Evolutionary conservation across 208 protist species (phyloP).

Genomic region (Crithidia fasciculata): DNA sequence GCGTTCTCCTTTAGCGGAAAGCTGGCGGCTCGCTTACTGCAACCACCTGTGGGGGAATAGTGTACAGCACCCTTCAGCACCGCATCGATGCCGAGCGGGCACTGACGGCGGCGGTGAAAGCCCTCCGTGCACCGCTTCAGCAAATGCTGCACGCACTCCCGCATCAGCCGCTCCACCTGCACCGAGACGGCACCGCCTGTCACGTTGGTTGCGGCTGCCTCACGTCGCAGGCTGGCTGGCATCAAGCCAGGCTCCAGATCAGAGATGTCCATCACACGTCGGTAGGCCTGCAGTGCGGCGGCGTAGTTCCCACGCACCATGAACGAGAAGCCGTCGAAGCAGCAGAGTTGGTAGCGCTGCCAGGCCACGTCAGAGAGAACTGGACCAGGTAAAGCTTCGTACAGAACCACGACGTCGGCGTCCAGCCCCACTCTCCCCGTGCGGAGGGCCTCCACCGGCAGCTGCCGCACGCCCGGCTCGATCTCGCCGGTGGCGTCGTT

Average conservation of each 20-base stretch:
- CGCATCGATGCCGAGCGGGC: conserved; percentile 12
- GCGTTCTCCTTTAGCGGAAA: too few species aligned
- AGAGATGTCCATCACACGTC: conserved; percentile 21
- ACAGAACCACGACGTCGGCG: conserved; percentile 29
- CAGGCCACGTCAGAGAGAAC: conserved; percentile 25
- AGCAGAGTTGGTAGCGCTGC: conserved; percentile 25
- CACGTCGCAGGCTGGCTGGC: conserved; percentile 16
- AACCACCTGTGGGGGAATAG: too few species aligned
- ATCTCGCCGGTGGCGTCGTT: conserved; percentile 1
- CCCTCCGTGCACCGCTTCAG: background rate
- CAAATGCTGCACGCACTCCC: conserved; percentile 15
- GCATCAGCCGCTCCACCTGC: conserved; percentile 29
- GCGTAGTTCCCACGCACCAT: conserved; percentile 49
- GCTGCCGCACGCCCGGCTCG: conserved; percentile 11
- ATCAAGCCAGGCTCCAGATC: conserved; percentile 26
- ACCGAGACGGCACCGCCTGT: conserved; percentile 14
- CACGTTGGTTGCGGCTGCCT: conserved; percentile 14
- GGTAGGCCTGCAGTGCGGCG: conserved; percentile 32
- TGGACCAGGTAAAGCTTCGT: conserved; percentile 29
- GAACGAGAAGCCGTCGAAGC: conserved; percentile 35
- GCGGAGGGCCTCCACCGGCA: conserved; percentile 42
- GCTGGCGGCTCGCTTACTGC: too few species aligned
- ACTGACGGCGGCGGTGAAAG: background rate
- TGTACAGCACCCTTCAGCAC: background rate
- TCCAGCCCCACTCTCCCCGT: conserved; percentile 11